Evolutionary conservation across 2,329 filamentous ascomycete species (phyloP).

Genomic region (Alternaria tenuissima): DNA sequence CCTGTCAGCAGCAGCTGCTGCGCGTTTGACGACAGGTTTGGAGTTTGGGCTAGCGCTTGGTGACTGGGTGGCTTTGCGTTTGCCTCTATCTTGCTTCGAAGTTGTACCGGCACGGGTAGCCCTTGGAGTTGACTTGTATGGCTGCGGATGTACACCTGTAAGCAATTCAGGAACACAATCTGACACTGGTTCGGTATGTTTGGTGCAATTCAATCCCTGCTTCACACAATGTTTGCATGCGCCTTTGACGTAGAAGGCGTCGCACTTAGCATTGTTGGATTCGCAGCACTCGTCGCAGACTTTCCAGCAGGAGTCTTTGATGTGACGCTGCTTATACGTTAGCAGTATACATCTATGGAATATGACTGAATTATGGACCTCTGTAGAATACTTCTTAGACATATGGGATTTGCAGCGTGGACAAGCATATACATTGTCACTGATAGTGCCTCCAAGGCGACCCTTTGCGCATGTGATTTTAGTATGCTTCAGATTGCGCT

Average conservation of each 20-base stretch:
- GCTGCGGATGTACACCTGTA: neutral
- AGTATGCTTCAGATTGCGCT: slow-evolving; percentile 12
- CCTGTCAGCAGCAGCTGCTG: neutral
- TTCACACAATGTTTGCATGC: slow-evolving; percentile 17
- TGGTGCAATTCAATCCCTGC: slow-evolving; percentile 13
- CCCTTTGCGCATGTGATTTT: slow-evolving; percentile 6
- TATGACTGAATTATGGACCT: neutral
- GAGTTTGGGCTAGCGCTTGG: slow-evolving; percentile 12
- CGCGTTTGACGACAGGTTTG: slow-evolving; percentile 7
- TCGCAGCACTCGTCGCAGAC: slow-evolving; percentile 26
- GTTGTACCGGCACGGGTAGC: neutral
- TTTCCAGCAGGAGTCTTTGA: slow-evolving; percentile 22
- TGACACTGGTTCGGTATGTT: slow-evolving; percentile 9
- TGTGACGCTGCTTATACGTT: slow-evolving; percentile 7
- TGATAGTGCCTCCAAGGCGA: neutral
- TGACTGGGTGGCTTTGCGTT: slow-evolving; percentile 15
- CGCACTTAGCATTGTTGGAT: slow-evolving; percentile 5
- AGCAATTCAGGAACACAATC: neutral
- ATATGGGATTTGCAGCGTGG: slow-evolving; percentile 14
- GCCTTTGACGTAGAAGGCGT: slow-evolving; percentile 8
- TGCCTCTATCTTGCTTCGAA: neutral
- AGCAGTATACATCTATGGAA: neutral
- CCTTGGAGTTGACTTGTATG: slow-evolving; percentile 2
- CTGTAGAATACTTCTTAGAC: slow-evolving; percentile 7
- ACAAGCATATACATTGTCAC: slow-evolving; percentile 10